Conservation (phyloP, 2,329 filamentous ascomycete genomes). For the Akanthomyces dipterigenus region DNA sequence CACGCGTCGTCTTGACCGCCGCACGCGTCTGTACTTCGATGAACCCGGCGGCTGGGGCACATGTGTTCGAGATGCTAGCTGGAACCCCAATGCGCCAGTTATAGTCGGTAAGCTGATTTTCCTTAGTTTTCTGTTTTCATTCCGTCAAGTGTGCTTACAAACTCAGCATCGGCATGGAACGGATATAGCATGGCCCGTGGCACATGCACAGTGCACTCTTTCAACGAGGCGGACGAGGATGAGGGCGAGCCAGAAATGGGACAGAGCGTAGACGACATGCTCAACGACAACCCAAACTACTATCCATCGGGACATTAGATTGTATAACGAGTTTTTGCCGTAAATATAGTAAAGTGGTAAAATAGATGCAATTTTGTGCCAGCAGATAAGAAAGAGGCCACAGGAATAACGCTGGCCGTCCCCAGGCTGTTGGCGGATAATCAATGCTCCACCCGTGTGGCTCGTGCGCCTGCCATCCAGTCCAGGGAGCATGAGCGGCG, state of each 20-base stretch:
- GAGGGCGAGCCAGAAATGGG: slow-evolving; percentile 58
- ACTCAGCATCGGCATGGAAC: slow-evolving; percentile 72
- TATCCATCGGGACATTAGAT: slow-evolving; percentile 15
- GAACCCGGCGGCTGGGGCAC: slow-evolving; percentile 60
- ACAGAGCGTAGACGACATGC: slow-evolving; percentile 51
- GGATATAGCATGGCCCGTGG: slow-evolving; percentile 66
- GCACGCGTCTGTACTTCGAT: slow-evolving; percentile 50
- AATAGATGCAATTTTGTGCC: neutral
- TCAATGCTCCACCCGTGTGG: slow-evolving; percentile 12
- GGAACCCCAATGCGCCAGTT: slow-evolving; percentile 80
- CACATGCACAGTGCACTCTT: slow-evolving; percentile 72
- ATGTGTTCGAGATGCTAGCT: slow-evolving; percentile 80
- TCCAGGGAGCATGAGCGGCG: neutral
- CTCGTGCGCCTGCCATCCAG: slow-evolving; percentile 1
- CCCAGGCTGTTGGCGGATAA: neutral
- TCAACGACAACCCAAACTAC: slow-evolving; percentile 34
- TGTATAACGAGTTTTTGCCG: neutral
- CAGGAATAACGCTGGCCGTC: too few species aligned
- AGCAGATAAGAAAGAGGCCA: neutral
- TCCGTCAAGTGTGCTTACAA: slow-evolving; percentile 12
- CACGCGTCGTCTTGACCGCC: slow-evolving; percentile 49
- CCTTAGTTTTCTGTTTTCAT: neutral
- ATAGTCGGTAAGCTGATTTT: slow-evolving; percentile 51
- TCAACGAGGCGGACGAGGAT: slow-evolving; percentile 58
- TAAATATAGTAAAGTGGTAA: neutral